Conservation (phyloP, 768 basidiomycete genomes). For the Pisolithus sp. region DNA sequence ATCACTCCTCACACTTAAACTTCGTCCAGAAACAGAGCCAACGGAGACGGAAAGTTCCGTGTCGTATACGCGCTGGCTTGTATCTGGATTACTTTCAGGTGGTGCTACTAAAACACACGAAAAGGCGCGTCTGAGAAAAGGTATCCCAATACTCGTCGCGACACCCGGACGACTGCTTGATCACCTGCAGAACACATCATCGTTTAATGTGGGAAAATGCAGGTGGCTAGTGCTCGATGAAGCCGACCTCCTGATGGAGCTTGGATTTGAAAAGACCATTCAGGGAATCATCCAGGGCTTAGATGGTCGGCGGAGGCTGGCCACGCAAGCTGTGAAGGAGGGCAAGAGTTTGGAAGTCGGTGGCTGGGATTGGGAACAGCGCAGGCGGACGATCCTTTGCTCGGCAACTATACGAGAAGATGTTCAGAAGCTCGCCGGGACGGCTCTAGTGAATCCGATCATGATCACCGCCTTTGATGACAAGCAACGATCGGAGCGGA, state of each 20-base stretch:
- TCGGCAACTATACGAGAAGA: constrained; percentile 96
- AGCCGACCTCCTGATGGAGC: constrained; percentile 95
- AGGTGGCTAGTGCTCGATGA: constrained; percentile 97
- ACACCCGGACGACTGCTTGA: constrained; percentile 94
- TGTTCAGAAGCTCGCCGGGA: constrained; percentile 88
- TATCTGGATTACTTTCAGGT: constrained; percentile 88
- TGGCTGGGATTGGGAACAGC: constrained; percentile 78
- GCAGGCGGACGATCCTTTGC: constrained; percentile 84
- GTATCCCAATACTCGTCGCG: constrained; percentile 89
- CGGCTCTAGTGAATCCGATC: constrained; percentile 68
- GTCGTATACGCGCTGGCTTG: constrained; percentile 82
- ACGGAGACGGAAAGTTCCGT: constrained; percentile 38
- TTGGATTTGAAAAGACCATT: constrained; percentile 96
- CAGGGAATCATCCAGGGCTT: constrained; percentile 81
- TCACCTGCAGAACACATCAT: constrained; percentile 91
- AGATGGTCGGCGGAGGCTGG: constrained; percentile 76
- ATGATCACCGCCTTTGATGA: constrained; percentile 75
- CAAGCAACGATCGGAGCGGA: constrained; percentile 5
- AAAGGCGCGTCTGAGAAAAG: constrained; percentile 91
- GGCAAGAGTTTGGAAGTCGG: constrained; percentile 67
- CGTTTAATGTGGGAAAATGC: constrained; percentile 89
- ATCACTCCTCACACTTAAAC: constrained; percentile 66
- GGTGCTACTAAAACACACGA: constrained; percentile 94
- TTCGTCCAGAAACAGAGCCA: constrained; percentile 50
- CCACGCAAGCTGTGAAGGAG: constrained; percentile 56